These are phyloP conservation scores for Aphanocladium album DNA, from an alignment of 2,329 filamentous ascomycete species.

Conservation along the genomic window DNA sequence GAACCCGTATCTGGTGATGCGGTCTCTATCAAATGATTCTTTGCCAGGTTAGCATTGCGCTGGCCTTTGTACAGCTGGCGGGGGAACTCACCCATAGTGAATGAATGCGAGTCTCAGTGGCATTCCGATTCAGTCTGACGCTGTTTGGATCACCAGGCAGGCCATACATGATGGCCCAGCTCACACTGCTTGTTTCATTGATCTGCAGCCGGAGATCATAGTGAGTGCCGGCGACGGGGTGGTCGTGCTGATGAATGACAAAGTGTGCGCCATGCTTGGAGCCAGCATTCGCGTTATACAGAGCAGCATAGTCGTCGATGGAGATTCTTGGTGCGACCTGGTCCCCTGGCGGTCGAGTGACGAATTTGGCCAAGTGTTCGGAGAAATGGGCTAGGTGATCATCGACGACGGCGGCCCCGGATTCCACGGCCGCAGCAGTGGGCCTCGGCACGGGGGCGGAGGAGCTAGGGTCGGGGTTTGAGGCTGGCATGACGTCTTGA, in stretches of 20 bases:
- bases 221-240: conserved; percentile 62
- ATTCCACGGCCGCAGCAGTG: conserved; percentile 35
- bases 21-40: conserved; percentile 59
- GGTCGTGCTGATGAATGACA: conserved; percentile 69
- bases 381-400: conserved; percentile 38
- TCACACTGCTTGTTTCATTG: conserved; percentile 60
- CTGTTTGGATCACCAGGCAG: conserved; percentile 55
- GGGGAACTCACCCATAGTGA: conserved; percentile 49
- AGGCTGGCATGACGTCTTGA: background rate
- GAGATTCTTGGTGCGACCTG: conserved; percentile 21
- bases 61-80: background rate
- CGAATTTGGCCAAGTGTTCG: conserved; percentile 24
- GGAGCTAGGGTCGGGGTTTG: background rate
- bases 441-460: conserved; percentile 9
- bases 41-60: background rate
- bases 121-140: conserved; percentile 49
- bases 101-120: conserved; percentile 58
- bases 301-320: conserved; percentile 28
- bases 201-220: conserved; percentile 69
- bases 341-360: conserved; percentile 20
- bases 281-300: conserved; percentile 32
- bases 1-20: conserved; percentile 50
- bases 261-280: conserved; percentile 47
- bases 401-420: conserved; percentile 30
- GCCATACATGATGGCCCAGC: conserved; percentile 61